phyloP scores from a whole-genome alignment of 2,329 filamentous ascomycete genomes.

The Ophiocordyceps sinensis region DNA sequence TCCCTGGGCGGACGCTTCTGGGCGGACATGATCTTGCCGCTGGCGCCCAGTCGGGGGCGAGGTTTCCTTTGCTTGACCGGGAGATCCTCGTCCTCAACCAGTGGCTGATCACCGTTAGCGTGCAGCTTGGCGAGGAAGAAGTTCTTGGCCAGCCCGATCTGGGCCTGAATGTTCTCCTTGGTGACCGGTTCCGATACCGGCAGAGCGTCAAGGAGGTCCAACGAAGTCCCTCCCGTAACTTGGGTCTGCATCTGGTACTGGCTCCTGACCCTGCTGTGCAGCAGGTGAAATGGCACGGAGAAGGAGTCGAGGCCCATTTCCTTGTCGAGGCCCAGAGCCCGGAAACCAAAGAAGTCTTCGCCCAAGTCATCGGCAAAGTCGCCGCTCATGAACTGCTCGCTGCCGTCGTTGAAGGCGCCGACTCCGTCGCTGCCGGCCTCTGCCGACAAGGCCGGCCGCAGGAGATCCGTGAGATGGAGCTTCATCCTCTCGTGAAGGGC shows the following conservation, averaged over 20 bases:
- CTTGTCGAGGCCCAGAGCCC: constrained; percentile 78
- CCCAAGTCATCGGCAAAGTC: constrained; percentile 97
- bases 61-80: constrained; percentile 79
- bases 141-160: constrained; percentile 78
- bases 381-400: constrained; percentile 89
- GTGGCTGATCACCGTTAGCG: constrained; percentile 62
- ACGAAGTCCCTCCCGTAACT: constrained; percentile 42
- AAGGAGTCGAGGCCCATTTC: constrained; percentile 82
- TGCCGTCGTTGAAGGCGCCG: constrained; percentile 87
- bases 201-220: constrained; percentile 52
- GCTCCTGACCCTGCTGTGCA: constrained; percentile 80
- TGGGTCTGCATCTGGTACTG: constrained; percentile 65
- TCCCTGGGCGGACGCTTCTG: constrained; percentile 72
- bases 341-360: constrained; percentile 98
- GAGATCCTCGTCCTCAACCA: constrained; percentile 89
- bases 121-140: constrained; percentile 87
- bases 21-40: constrained; percentile 74
- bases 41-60: constrained; percentile 49
- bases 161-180: constrained; percentile 57
- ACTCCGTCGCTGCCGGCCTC: constrained; percentile 73
- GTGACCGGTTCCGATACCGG: constrained; percentile 64
- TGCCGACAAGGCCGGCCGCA: constrained; percentile 67
- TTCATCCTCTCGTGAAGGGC: constrained; percentile 93
- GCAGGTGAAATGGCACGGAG: constrained; percentile 82
- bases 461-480: constrained; percentile 76